Evolutionary conservation across 2,329 filamentous ascomycete genomes (phyloP), one percentile per base, ranked within the genome.

Genomic region (Paracamarosporium sp.): DNA sequence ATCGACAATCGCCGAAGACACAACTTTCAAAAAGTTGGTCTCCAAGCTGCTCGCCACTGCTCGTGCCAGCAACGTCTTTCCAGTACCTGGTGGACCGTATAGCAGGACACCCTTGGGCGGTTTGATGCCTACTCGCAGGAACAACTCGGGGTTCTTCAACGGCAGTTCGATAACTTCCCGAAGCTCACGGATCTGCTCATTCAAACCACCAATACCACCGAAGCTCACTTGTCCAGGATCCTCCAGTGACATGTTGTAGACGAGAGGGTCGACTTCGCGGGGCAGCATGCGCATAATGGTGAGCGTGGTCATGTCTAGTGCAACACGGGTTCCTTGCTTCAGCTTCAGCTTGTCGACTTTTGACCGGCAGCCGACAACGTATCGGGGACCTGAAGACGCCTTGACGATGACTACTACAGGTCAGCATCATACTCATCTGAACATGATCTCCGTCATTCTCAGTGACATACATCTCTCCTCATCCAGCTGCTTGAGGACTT

Each of bases 221-320:
- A 99, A 99, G 83, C 92, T 97, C 79, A 99, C 90, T 79, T 98
- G 94, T 5, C 95, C 95, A 0, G 95, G 95, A 76, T 99, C 95
- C 79, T 99, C 95, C 69, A 99, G 81, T 20, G 95, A 99, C 95
- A 99, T 99, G 84, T 99, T 99, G 86, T 99, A 99, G 68, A 99
- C 95, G 67, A 99, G 85, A 20, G 95, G 95, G 75, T 99, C 95
- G 75, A 99, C 96, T 83, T 99, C 95, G 78, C 95, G 90, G 59
- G 95, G 96, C 45, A 99, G 85, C 95, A 99, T 99, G 73, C 95
- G 92, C 95, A 99, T 99, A 80, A 99, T 99, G 60, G 95, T 99
- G 68, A 99, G 90, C 20, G 95, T 99, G 50, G 95, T 99, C 95
- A 99, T 99, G 75, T 99, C 95, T 59, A 99, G 89, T 31, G 95